Percentiles rank a stretch among this genome's conserved stretches.
Evolutionary conservation across 371 early-diverging fungal genomes (phyloP).

Genomic region (Mucor plumbeus): DNA sequence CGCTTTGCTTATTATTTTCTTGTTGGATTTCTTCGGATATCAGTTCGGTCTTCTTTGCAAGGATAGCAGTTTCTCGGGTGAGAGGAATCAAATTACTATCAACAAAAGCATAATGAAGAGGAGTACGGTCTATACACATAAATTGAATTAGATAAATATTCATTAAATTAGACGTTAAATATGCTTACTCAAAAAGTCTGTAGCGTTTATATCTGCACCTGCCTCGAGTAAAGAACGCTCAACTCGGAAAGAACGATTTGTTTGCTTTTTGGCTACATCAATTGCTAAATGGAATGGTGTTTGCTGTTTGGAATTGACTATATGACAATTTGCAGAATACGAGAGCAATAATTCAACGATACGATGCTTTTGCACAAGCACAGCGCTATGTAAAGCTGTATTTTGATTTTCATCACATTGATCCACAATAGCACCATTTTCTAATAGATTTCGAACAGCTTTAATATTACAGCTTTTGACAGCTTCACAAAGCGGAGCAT

Average conservation of each 20-base stretch:
- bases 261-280: conserved; percentile 51
- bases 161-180: not conserved
- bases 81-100: conserved; percentile 46
- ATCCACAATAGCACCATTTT: conserved; percentile 25
- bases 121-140: conserved; percentile 49
- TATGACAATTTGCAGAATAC: conserved; percentile 39
- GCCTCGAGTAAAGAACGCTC: conserved; percentile 52
- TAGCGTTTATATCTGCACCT: conserved; percentile 55
- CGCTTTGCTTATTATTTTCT: conserved; percentile 16
- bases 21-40: conserved; percentile 24
- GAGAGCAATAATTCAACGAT: conserved; percentile 52
- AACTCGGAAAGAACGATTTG: conserved; percentile 57
- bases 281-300: conserved; percentile 65
- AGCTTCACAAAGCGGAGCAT: conserved; percentile 26
- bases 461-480: conserved; percentile 26
- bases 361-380: conserved; percentile 37
- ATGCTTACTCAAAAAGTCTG: conserved; percentile 48
- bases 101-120: conserved; percentile 60
- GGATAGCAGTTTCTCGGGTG: conserved; percentile 34
- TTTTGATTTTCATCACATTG: conserved; percentile 25
- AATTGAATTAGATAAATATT: not conserved
- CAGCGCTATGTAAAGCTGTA: conserved; percentile 55
- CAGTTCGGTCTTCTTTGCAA: conserved; percentile 23
- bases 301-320: conserved; percentile 30
- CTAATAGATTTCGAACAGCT: conserved; percentile 18